A percentile compares a stretch with the other conserved stretches of the same genome.
Evolutionary conservation across 2,329 filamentous ascomycete genomes (phyloP).

Genomic region (Sporothrix phasma): DNA sequence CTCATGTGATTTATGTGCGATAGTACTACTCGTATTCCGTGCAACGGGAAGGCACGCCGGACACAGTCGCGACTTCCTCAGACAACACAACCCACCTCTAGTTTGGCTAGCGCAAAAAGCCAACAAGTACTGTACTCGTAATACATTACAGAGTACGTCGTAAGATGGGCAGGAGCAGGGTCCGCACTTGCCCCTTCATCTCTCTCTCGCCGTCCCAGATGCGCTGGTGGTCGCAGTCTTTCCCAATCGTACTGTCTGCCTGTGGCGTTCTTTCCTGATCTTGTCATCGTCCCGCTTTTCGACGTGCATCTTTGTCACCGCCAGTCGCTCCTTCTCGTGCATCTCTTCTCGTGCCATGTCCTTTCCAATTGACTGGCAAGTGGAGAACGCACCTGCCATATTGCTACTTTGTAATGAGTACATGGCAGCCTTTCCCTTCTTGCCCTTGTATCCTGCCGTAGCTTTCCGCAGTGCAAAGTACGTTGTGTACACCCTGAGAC

Average conservation of each 20-base stretch:
- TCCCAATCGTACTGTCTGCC: background rate
- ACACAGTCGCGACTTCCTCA: background rate
- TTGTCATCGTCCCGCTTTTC: background rate
- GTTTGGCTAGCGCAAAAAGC: background rate
- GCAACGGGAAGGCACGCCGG: background rate
- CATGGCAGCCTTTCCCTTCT: background rate
- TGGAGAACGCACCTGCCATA: background rate
- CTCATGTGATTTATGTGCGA: too few relatives aligned
- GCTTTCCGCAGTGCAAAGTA: background rate
- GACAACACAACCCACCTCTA: background rate
- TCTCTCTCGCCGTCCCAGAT: conserved; percentile 1
- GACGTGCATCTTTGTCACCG: background rate
- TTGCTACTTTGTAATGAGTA: background rate
- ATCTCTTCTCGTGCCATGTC: too few relatives aligned
- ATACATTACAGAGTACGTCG: too few relatives aligned
- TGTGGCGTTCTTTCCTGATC: background rate
- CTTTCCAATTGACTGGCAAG: conserved; percentile 1
- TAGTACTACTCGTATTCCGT: too few relatives aligned
- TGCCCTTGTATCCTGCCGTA: too few relatives aligned
- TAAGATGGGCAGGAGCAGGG: conserved; percentile 1
- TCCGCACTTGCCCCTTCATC: conserved; percentile 9
- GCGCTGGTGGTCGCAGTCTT: background rate
- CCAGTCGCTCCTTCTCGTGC: background rate
- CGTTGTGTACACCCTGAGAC: too few relatives aligned
- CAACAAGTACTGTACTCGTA: too few relatives aligned